Evolutionary conservation across 2,329 filamentous ascomycete genomes (phyloP).

Genomic region (Leptosphaerulina australis): DNA sequence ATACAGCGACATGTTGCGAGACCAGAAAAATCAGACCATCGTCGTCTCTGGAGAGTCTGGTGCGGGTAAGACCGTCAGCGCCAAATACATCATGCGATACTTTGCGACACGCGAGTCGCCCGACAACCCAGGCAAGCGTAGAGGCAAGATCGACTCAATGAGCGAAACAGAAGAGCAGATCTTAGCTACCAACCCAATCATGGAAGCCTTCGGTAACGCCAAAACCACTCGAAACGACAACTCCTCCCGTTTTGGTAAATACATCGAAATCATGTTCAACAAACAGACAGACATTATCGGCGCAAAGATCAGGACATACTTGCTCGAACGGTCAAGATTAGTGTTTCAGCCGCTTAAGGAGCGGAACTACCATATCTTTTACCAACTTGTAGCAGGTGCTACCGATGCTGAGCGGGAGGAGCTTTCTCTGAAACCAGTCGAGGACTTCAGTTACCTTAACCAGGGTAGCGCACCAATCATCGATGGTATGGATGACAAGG

Average conservation of each 20-base stretch:
- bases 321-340: conserved; percentile 91
- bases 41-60: conserved; percentile 99
- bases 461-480: conserved; percentile 91
- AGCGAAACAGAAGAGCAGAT: conserved; percentile 99
- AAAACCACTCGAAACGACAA: conserved; percentile 99
- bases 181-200: conserved; percentile 96
- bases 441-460: conserved; percentile 95
- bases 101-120: conserved; percentile 97
- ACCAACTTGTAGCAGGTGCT: conserved; percentile 93
- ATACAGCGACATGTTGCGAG: conserved; percentile 89
- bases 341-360: conserved; percentile 98
- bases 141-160: conserved; percentile 78
- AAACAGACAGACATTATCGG: conserved; percentile 94
- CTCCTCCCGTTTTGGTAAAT: conserved; percentile 98
- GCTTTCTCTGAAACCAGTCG: conserved; percentile 77
- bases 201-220: conserved; percentile 99
- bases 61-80: conserved; percentile 98
- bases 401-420: conserved; percentile 81
- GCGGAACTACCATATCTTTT: conserved; percentile 99
- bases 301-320: conserved; percentile 93
- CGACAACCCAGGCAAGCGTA: conserved; percentile 80
- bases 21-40: conserved; percentile 95
- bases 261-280: conserved; percentile 99
- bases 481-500: conserved; percentile 93
- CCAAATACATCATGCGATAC: conserved; percentile 99